Evolutionary conservation across 495 filamentous ascomycete species (phyloP), one percentile per base, ranked within the genome.

Genomic region (Aspergillus homomorphus): DNA sequence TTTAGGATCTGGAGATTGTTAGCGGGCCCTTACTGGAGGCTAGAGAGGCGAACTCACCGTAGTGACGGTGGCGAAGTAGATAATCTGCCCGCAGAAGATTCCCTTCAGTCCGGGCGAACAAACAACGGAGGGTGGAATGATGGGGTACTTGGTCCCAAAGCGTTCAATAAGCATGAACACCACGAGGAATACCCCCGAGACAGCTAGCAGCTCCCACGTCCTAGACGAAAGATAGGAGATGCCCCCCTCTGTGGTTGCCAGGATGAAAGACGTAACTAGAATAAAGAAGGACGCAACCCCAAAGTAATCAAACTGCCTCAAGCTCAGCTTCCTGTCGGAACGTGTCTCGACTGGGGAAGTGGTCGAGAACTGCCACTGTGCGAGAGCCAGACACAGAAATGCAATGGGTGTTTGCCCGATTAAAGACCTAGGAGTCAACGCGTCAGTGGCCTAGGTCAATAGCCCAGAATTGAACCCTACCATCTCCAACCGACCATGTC

Each of bases 401-500:
- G 64, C 55, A 24, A 71, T 53, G 14, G 68, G 68, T 7, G 63
- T 52, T 62, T 71, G 69, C 21, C 56, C 65, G 42, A 68, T 30
- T 52, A 72, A 71, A 18, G 65, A 65, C 69, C 70, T 73, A 22
- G n/a, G 9, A 16, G 2, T 26, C 16, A 53, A 20, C 23, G 41
- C 21, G 19, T 26, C 57, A 30, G 23, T 30, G 12, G 43, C 20
- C 16, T 5, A 12, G 12, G 12, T 38, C 15, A 12, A 7, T 38
- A 5, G 15, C 33, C 33, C 4, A 50, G 18, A 18, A 9, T 18
- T 4, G 0, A 26, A 16, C 43, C 60, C 7, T 52, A 65, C 68
- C 64, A 67, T 65, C 64, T 59, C 68, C 68, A 71, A 3, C 66
- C 67, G 51, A 71, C 57, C 3, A 49, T 54, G 18, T 69, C 62